Conservation (phyloP, 306 rosid species). For the Dalbergia oliveri region DNA sequence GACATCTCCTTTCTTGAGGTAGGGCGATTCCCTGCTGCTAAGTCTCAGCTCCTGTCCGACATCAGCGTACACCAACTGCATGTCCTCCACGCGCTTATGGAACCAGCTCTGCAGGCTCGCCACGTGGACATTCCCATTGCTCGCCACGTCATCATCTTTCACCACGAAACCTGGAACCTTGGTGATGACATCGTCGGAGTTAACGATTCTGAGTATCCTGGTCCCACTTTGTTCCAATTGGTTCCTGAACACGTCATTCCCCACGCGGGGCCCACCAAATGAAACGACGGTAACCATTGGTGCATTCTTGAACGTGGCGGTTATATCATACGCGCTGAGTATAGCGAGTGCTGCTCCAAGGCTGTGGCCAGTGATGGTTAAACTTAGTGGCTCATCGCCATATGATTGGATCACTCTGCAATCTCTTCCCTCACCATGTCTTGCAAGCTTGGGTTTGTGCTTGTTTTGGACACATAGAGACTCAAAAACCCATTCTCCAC, state of each 20-base stretch:
- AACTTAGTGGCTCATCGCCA: constrained; percentile 69
- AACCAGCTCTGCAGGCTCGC: constrained; percentile 54
- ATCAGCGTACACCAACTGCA: constrained; percentile 73
- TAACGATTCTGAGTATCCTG: constrained; percentile 71
- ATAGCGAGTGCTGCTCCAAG: constrained; percentile 91
- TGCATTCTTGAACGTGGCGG: constrained; percentile 43
- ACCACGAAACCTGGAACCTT: constrained; percentile 76
- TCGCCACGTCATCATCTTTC: constrained; percentile 29
- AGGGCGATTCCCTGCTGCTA: constrained; percentile 68
- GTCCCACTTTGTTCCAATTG: constrained; percentile 67
- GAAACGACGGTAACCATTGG: constrained; percentile 79
- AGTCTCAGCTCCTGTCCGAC: constrained; percentile 78
- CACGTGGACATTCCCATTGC: background rate
- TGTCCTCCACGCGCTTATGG: constrained; percentile 57
- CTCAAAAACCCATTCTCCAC: constrained; percentile 85
- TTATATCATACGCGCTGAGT: constrained; percentile 73
- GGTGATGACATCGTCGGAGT: constrained; percentile 77
- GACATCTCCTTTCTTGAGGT: constrained; percentile 42
- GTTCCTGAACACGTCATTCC: constrained; percentile 64
- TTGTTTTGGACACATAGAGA: constrained; percentile 65
- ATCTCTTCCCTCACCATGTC: constrained; percentile 70
- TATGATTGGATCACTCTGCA: constrained; percentile 53
- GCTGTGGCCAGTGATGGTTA: constrained; percentile 88
- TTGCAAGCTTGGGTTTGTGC: constrained; percentile 57
- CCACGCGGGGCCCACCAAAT: constrained; percentile 89